Evolutionary conservation across 441 rosid genomes (phyloP).

Genomic region (Sinapis alba): DNA sequence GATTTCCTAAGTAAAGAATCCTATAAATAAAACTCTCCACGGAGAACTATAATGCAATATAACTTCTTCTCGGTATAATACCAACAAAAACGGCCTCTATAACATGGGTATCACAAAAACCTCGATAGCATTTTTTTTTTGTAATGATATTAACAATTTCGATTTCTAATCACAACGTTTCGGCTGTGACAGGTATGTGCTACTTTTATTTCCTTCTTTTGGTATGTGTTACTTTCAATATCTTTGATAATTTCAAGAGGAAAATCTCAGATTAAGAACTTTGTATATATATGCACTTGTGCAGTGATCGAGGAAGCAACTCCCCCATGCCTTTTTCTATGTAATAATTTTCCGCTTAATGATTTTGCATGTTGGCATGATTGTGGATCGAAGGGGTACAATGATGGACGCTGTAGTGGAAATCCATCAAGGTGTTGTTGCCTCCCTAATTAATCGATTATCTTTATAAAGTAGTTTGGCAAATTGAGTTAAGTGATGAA

Average conservation of each 20-base stretch:
- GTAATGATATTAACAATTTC: not conserved
- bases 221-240: not conserved
- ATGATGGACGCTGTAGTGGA: not conserved
- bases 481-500: not conserved
- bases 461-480: not conserved
- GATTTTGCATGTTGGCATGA: not conserved
- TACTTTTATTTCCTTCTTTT: not conserved
- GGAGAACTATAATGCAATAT: not conserved
- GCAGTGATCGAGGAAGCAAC: not conserved
- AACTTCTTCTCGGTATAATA: not conserved
- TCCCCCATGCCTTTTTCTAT: not conserved
- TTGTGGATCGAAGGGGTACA: not conserved
- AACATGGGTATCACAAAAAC: not conserved
- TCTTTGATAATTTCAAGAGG: not conserved
- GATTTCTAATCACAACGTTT: not conserved
- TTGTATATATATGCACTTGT: not conserved
- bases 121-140: not conserved
- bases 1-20: not conserved
- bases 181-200: not conserved
- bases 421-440: not conserved
- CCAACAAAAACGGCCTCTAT: not conserved
- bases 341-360: not conserved
- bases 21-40: not conserved
- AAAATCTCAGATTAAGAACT: not conserved
- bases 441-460: not conserved